A percentile compares a stretch with the other conserved stretches of the same genome.
These are phyloP conservation scores for Jasminum sambac DNA, from an alignment of 257 asterid genomes.

Conservation along the genomic window DNA sequence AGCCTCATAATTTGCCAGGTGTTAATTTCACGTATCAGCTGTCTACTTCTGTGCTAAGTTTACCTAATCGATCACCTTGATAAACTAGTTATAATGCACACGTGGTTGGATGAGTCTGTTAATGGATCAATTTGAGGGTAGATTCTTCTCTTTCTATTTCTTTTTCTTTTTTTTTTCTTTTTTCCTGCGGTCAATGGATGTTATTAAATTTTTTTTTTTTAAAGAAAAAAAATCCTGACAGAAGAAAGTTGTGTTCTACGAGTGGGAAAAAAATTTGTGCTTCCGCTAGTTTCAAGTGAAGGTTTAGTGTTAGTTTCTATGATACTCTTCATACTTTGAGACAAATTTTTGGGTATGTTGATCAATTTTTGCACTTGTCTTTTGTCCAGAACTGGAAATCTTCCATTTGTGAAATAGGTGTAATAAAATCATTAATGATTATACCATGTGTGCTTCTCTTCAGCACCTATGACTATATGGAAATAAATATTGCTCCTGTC, in stretches of 20 bases:
- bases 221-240: conserved; percentile 2
- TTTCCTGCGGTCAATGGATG: background rate
- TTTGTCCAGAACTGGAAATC: background rate
- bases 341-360: background rate
- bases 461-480: background rate
- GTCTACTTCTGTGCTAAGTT: background rate
- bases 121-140: conserved; percentile 19
- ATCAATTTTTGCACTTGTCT: background rate
- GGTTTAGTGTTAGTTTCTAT: conserved; percentile 16
- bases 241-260: conserved; percentile 1
- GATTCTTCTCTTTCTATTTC: conserved; percentile 9
- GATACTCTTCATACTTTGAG: background rate
- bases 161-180: too few species aligned
- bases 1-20: too few species aligned
- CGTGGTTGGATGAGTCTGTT: background rate
- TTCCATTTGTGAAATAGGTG: background rate
- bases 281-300: background rate
- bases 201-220: too few species aligned
- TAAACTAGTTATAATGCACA: conserved; percentile 25
- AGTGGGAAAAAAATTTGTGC: background rate
- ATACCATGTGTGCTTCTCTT: background rate
- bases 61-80: background rate
- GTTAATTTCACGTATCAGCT: too few species aligned
- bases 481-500: background rate
- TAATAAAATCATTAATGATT: background rate